Evolutionary conservation across 129 eudicot genomes (phyloP), one percentile per base, ranked within the genome.

Genomic region (Logfia minima): DNA sequence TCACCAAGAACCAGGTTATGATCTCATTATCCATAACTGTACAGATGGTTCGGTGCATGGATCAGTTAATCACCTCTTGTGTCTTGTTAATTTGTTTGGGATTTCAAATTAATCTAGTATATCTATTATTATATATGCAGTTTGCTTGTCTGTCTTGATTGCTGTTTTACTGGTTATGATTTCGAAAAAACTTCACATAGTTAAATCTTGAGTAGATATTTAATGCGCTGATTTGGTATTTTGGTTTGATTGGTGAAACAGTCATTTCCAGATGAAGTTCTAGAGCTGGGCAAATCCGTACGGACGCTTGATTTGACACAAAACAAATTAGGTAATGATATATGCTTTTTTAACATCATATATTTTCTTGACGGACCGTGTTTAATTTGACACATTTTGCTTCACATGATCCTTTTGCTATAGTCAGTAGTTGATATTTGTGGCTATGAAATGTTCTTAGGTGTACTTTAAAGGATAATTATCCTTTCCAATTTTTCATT

Each of bases 201-300:
- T 62, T 72, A 51, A 62, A 70, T 39, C 59, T 68, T 71, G 41
- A 32, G 28, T 19, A 70, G 7, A 10, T 65, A 58, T 72, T 29
- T 71, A 58, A 66, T 67, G 56, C 17, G 6, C 52, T 83, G 67
- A 83, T 51, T 72, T 72, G 70, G 41, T 72, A 43, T 43, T 43
- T 43, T 43, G 51, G 14, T 78, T 62, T 74, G 66, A 58, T 75
- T 64, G 60, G 37, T 75, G 74, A 72, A 79, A 71, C 90, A 91
- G 97, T 74, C 92, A 52, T 88, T 91, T 85, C 94, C 97, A 2
- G 97, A 91, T 84, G 94, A 88, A 56, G 85, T 91, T 85, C 86
- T 91, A 77, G 97, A 91, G 67, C 84, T 91, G 35, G 88, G 84
- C 58, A 86, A 82, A 79, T 85, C 90, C 23, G 92, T 91, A 48